Conservation (phyloP, 495 filamentous ascomycete species). For the Parmelia sp. region DNA sequence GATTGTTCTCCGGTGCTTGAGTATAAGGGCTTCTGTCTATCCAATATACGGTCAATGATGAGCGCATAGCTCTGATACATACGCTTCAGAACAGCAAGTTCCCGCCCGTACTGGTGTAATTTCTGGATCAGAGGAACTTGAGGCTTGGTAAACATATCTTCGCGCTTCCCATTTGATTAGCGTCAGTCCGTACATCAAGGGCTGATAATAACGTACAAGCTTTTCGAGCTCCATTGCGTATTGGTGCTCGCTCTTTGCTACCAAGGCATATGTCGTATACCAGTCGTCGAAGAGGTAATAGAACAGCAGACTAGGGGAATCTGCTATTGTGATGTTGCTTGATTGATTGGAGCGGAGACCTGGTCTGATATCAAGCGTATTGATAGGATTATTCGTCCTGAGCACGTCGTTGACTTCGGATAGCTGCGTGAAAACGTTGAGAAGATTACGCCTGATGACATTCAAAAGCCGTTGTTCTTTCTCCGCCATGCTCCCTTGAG, state of each 20-base stretch:
- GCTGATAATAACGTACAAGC: conserved; percentile 42
- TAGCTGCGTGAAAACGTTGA: conserved; percentile 65
- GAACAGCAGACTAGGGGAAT: conserved; percentile 68
- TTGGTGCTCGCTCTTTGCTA: conserved; percentile 53
- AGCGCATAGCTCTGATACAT: conserved; percentile 74
- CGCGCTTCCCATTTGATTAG: conserved; percentile 35
- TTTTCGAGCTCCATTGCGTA: conserved; percentile 52
- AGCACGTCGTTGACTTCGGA: conserved; percentile 39
- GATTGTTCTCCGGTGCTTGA: conserved; percentile 1
- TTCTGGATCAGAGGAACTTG: conserved; percentile 59
- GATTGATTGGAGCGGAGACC: conserved; percentile 28
- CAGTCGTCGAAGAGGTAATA: conserved; percentile 89
- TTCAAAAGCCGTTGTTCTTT: conserved; percentile 39
- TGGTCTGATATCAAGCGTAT: conserved; percentile 35
- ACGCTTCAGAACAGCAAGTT: conserved; percentile 61
- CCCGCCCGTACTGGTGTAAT: conserved; percentile 64
- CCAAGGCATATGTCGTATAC: conserved; percentile 60
- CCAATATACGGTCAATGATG: conserved; percentile 66
- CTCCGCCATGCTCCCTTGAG: conserved; percentile 29
- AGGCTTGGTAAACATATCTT: conserved; percentile 53
- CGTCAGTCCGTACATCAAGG: conserved; percentile 11
- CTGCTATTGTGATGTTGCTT: conserved; percentile 44
- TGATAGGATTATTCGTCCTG: conserved; percentile 28
- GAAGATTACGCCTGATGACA: conserved; percentile 59
- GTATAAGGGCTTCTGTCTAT: conserved; percentile 39